Evolutionary conservation across 192 early-diverging fungal genomes (phyloP).

Genomic region (Funneliformis geosporum): DNA sequence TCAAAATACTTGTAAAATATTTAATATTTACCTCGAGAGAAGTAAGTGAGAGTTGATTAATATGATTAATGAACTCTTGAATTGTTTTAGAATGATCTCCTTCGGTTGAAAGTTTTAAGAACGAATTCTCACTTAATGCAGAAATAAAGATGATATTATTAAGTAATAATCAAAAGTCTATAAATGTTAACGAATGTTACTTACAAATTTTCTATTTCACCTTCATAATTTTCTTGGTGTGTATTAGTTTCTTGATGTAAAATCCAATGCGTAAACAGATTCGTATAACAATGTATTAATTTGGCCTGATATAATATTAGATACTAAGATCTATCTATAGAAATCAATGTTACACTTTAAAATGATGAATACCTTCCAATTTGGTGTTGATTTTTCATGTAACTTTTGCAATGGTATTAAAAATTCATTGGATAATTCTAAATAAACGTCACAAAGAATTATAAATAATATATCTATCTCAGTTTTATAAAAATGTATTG

Average conservation of each 20-base stretch:
- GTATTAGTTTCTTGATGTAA: conserved; percentile 35
- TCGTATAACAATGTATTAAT: conserved; percentile 45
- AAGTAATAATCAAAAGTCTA: not conserved
- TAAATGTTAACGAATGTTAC: not conserved
- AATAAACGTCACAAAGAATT: not conserved
- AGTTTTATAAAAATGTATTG: not conserved
- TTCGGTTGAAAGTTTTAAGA: not conserved
- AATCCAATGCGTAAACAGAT: conserved; percentile 47
- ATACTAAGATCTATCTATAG: not conserved
- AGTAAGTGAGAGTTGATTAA: conserved; percentile 40
- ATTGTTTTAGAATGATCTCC: conserved; percentile 23
- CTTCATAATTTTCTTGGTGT: conserved; percentile 29
- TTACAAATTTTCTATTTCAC: conserved; percentile 37
- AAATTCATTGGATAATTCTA: conserved; percentile 45
- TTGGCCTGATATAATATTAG: conserved; percentile 38
- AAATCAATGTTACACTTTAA: not conserved
- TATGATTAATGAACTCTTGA: conserved; percentile 46
- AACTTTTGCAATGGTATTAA: conserved; percentile 45
- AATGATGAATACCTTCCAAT: conserved; percentile 50
- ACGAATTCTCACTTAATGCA: not conserved
- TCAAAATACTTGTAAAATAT: no score
- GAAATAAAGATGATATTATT: not conserved
- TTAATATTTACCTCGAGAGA: conserved; percentile 35
- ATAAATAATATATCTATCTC: conserved; percentile 1
- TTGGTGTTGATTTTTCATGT: conserved; percentile 40